Evolutionary conservation across 2,329 filamentous ascomycete genomes (phyloP).

Genomic region (Fusarium sp.): DNA sequence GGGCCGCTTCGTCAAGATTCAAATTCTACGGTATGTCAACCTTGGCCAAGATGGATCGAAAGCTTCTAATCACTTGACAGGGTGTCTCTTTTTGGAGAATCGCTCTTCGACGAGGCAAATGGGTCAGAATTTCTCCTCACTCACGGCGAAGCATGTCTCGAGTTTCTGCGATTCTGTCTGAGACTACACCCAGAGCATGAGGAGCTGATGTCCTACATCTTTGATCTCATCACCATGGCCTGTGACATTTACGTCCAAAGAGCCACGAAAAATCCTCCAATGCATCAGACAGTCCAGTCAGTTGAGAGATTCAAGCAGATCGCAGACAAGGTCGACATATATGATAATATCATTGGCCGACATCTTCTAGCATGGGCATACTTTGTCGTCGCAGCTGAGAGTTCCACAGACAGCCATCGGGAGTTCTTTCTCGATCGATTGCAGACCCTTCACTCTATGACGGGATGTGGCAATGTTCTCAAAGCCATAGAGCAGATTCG

Average conservation of each 20-base stretch:
- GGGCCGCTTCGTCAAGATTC: conserved; percentile 8
- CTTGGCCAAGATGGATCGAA: accelerated
- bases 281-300: background rate
- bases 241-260: conserved; percentile 14
- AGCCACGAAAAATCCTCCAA: background rate
- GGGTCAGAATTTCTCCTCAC: conserved; percentile 8
- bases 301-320: conserved; percentile 3
- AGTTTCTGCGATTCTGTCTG: conserved; percentile 16
- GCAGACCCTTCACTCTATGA: background rate
- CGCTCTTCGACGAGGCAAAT: conserved; percentile 6
- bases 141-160: conserved; percentile 6
- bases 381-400: conserved; percentile 16
- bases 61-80: background rate
- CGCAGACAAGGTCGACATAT: conserved; percentile 2
- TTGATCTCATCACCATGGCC: conserved; percentile 11
- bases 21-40: conserved; percentile 4
- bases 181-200: conserved; percentile 8
- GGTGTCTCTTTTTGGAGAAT: conserved; percentile 12
- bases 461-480: background rate
- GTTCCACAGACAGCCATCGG: background rate
- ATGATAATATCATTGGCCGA: conserved; percentile 2
- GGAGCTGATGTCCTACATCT: conserved; percentile 11
- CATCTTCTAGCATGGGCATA: conserved; percentile 16
- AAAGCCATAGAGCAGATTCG: conserved; percentile 4
- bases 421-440: background rate